Conservation (phyloP, 2,329 filamentous ascomycete genomes). For the Shiraia sp. region DNA sequence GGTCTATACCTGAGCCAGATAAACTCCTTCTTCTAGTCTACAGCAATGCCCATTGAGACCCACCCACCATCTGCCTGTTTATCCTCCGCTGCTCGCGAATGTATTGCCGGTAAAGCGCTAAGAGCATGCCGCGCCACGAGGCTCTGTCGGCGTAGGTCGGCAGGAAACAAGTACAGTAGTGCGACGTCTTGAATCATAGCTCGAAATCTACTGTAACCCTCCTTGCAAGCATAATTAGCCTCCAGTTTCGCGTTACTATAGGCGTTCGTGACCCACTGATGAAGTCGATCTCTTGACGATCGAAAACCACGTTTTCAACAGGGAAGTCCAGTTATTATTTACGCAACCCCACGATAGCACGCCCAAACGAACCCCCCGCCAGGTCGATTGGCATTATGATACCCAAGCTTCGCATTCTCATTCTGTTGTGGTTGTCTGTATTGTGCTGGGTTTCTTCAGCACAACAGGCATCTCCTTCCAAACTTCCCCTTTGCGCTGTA, state of each 20-base stretch:
- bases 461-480: conserved; percentile 3
- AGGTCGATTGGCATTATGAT: conserved; percentile 3
- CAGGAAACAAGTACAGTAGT: not conserved
- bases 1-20: too few relatives aligned
- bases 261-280: not conserved
- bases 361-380: not conserved
- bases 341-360: not conserved
- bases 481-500: conserved; percentile 2
- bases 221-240: not conserved
- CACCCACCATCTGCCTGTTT: too few relatives aligned
- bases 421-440: conserved; percentile 6
- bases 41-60: too few relatives aligned
- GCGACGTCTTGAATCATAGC: conserved; percentile 3
- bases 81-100: too few relatives aligned
- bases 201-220: not conserved
- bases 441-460: conserved; percentile 5
- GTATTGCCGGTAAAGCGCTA: not conserved
- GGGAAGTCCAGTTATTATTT: not conserved
- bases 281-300: conserved; percentile 1
- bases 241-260: not conserved
- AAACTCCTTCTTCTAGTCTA: too few relatives aligned
- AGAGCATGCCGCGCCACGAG: not conserved
- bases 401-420: not conserved
- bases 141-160: not conserved
- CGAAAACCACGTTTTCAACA: not conserved